A percentile compares a stretch with the other conserved stretches of the same genome.
Evolutionary conservation across 345 rosid species (phyloP).

Genomic region (Corchorus olitorius): DNA sequence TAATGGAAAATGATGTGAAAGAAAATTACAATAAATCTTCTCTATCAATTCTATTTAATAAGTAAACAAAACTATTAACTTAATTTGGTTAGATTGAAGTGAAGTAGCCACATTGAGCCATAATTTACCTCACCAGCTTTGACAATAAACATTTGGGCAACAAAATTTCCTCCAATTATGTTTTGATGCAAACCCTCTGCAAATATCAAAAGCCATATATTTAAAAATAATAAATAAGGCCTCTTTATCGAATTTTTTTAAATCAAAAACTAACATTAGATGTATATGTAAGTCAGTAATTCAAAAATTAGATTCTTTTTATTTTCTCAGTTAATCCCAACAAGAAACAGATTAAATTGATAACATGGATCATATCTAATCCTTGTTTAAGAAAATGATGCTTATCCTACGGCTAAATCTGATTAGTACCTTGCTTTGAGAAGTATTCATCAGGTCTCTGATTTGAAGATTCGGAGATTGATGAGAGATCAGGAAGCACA

Average conservation of each 20-base stretch:
- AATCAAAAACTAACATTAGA: background rate
- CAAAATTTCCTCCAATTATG: background rate
- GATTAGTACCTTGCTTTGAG: constrained; percentile 7
- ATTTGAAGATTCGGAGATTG: background rate
- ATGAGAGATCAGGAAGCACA: background rate
- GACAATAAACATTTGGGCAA: background rate
- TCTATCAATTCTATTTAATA: background rate
- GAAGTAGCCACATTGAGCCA: background rate
- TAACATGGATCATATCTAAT: background rate
- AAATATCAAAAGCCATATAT: background rate
- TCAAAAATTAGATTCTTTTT: background rate
- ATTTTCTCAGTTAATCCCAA: background rate
- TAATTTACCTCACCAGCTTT: background rate
- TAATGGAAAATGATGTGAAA: background rate
- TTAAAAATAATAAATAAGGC: background rate
- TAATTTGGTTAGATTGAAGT: background rate
- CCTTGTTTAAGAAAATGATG: background rate
- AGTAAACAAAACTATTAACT: background rate
- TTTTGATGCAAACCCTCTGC: background rate
- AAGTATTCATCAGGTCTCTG: background rate
- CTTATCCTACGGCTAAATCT: background rate
- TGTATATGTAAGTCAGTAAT: background rate
- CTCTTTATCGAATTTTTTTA: background rate
- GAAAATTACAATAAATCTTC: background rate
- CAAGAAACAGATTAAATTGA: background rate